Conservation (phyloP, 2,329 filamentous ascomycete genomes). For the Colletotrichum tanaceti region DNA sequence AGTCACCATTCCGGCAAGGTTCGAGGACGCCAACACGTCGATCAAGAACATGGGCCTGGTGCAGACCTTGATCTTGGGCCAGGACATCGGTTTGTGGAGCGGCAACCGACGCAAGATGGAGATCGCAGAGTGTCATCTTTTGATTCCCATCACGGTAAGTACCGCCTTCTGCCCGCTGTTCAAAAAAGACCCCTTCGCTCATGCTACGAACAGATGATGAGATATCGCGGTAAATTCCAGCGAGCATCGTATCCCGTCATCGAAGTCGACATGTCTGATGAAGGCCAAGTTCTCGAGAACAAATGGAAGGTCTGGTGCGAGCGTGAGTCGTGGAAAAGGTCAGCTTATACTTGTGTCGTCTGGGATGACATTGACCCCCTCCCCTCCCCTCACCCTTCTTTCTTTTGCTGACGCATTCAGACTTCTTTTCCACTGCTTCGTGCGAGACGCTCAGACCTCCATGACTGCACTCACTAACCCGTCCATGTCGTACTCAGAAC, state of each 20-base stretch:
- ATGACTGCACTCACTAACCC: constrained; percentile 74
- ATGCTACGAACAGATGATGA: constrained; percentile 58
- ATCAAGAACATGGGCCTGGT: constrained; percentile 61
- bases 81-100: constrained; percentile 66
- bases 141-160: constrained; percentile 59
- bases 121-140: constrained; percentile 63
- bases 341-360: constrained; percentile 11
- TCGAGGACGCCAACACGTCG: constrained; percentile 61
- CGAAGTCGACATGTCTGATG: constrained; percentile 63
- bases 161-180: neutral
- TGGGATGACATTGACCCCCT: neutral
- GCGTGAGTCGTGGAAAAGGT: constrained; percentile 75
- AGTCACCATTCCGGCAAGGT: constrained; percentile 48
- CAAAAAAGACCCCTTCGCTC: constrained; percentile 1
- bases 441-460: constrained; percentile 74
- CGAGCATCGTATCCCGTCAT: constrained; percentile 65
- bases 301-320: constrained; percentile 76
- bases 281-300: constrained; percentile 65
- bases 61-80: constrained; percentile 60
- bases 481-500: constrained; percentile 75
- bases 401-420: constrained; percentile 47
- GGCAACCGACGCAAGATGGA: constrained; percentile 68
- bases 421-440: constrained; percentile 72
- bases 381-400: constrained; percentile 5
- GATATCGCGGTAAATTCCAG: constrained; percentile 69